Evolutionary conservation across 495 filamentous ascomycete species (phyloP).

Genomic region (Symbiotaphrina buchneri): DNA sequence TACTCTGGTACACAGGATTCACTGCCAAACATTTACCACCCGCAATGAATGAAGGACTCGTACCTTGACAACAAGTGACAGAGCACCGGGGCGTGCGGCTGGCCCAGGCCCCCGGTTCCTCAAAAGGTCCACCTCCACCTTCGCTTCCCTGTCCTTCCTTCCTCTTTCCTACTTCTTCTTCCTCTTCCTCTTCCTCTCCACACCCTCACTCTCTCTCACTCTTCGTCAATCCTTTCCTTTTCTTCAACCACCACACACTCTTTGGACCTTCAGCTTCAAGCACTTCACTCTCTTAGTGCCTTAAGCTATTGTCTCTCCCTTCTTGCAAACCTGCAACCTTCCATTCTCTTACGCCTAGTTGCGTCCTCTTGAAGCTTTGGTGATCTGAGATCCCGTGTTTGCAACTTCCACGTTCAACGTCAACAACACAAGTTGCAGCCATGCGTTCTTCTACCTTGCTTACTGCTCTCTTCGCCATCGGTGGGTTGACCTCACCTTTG

Average conservation of each 20-base stretch:
- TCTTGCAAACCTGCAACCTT: conserved; percentile 1
- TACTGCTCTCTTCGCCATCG: conserved; percentile 34
- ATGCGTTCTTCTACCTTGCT: conserved; percentile 51
- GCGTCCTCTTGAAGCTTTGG: background rate
- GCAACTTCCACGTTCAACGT: background rate
- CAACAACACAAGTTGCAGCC: conserved; percentile 5
- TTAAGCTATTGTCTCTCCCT: conserved; percentile 1
- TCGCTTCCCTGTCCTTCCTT: too few relatives aligned
- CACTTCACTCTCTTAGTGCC: conserved; percentile 4
- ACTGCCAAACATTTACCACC: too few relatives aligned
- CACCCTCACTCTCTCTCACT: background rate
- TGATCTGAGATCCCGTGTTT: conserved; percentile 4
- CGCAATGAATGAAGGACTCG: too few relatives aligned
- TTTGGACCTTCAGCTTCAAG: background rate
- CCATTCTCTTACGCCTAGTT: background rate
- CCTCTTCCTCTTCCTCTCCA: conserved; percentile 1
- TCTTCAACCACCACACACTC: conserved; percentile 1
- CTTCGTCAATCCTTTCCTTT: conserved; percentile 1
- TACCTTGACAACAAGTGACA: too few relatives aligned
- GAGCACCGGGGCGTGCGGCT: too few relatives aligned
- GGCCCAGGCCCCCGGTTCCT: too few relatives aligned
- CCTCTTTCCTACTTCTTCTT: too few relatives aligned
- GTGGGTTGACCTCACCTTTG: conserved; percentile 32
- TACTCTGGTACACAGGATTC: too few relatives aligned
- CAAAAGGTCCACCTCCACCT: too few relatives aligned